Evolutionary conservation across 805 yeast genomes (phyloP), one percentile per base, ranked within the genome.

Genomic region (Torulaspora gathmanii): DNA sequence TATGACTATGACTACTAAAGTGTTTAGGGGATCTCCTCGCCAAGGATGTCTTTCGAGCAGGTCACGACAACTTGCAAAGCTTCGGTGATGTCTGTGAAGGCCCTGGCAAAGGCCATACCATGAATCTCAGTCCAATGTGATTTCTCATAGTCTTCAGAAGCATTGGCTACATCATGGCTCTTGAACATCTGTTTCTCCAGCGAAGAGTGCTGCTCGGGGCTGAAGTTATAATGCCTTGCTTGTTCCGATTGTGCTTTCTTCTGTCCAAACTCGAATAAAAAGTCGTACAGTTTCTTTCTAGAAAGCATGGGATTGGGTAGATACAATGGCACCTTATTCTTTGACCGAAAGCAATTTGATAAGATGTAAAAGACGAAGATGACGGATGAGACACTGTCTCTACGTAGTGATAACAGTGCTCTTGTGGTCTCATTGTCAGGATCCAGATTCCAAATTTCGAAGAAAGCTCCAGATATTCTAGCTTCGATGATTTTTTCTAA

Each of bases 321-420:
- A 48, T 71, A 73, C 28, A 52, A 54, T 3, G 80, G 80, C 1
- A 75, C 47, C 35, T 57, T 60, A 26, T 56, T 57, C 31, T 60
- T 65, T 0, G 71, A 58, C 47, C 68, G 50, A 50, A 69, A 71
- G 19, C 78, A 68, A 44, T 71, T 72, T 4, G 77, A 63, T 4
- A 75, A 35, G 8, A 74, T 51, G 49, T 69, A 73, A n/a, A 75
- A 58, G 7, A 68, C 58, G 52, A 67, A 71, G 8, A 74, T 64
- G 1, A 72, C 74, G 0, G 78, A 64, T 0, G 78, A 69, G 4
- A 72, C 75, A 17, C 75, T 65, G 41, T 75, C 78, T 52, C 79
- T 67, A 48, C 80, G 64, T 11, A 69, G 56, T 0, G 78, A 66
- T 27, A 72, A 45, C 29, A 75, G 53, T 5, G 70, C 65, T 31